A percentile compares a stretch with the other conserved stretches of the same genome.
These are phyloP conservation scores for Inga leiocalycina DNA, from an alignment of 306 rosid genomes.

Conservation along the genomic window DNA sequence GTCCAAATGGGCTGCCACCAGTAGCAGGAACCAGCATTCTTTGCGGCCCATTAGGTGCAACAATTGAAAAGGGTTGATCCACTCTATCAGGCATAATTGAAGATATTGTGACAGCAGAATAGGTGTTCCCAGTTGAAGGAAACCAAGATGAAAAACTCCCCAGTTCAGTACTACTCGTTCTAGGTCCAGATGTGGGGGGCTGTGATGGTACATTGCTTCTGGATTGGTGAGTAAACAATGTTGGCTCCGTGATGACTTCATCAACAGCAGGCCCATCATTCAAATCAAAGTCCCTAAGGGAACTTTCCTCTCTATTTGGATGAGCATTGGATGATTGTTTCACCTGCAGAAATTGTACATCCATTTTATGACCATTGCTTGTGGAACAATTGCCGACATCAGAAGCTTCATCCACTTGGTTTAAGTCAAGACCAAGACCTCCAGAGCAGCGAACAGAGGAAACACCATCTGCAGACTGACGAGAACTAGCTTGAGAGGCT, in stretches of 20 bases:
- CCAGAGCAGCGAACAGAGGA: constrained; percentile 50
- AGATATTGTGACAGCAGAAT: constrained; percentile 64
- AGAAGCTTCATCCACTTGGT: constrained; percentile 57
- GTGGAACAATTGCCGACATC: constrained; percentile 49
- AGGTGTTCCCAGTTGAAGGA: constrained; percentile 59
- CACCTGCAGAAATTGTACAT: constrained; percentile 38
- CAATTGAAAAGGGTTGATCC: constrained; percentile 62
- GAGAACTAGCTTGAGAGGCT: constrained; percentile 40
- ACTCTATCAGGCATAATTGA: constrained; percentile 62
- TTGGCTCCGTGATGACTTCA: constrained; percentile 50
- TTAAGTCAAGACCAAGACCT: constrained; percentile 79
- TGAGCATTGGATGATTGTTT: constrained; percentile 41
- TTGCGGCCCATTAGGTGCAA: constrained; percentile 61
- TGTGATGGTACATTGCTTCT: constrained; percentile 52
- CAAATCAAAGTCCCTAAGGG: constrained; percentile 67
- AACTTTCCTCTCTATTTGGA: constrained; percentile 42
- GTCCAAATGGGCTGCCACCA: constrained; percentile 52
- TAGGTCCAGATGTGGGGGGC: constrained; percentile 50
- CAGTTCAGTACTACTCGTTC: constrained; percentile 55
- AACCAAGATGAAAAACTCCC: constrained; percentile 66
- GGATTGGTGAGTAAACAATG: constrained; percentile 41
- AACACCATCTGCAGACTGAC: constrained; percentile 13
- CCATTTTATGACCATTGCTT: constrained; percentile 42
- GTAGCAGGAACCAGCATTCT: constrained; percentile 56
- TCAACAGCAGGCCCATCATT: constrained; percentile 68